Evolutionary conservation across 2,329 filamentous ascomycete species (phyloP).

Genomic region (Colletotrichum sp.): DNA sequence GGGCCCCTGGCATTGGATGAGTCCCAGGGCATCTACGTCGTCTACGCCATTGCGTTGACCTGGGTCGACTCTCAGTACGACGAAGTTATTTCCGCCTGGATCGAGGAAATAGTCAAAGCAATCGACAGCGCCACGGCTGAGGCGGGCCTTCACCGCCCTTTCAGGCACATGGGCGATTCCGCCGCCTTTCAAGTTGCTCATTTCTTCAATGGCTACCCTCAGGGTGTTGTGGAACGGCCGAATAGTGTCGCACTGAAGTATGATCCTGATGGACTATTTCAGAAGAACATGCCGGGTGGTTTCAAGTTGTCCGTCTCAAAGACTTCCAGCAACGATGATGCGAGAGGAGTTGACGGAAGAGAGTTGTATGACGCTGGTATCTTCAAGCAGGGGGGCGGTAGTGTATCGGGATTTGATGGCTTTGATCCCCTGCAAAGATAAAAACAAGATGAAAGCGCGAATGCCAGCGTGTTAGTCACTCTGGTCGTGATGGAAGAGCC

Average conservation of each 20-base stretch:
- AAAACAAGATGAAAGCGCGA: not conserved
- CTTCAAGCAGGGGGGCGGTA: fast-evolving
- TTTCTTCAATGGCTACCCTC: not conserved
- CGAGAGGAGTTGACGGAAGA: fast-evolving
- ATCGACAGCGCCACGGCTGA: not conserved
- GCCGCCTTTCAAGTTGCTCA: not conserved
- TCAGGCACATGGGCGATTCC: not conserved
- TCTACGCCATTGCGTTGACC: not conserved
- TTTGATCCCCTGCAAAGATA: not conserved
- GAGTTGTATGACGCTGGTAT: fast-evolving
- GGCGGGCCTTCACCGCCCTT: not conserved
- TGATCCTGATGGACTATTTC: not conserved
- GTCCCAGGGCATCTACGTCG: not conserved
- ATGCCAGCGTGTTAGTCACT: fast-evolving
- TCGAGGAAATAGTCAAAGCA: not conserved
- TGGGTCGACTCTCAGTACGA: not conserved
- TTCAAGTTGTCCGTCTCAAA: not conserved
- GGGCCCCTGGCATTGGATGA: not conserved
- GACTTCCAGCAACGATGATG: fast-evolving
- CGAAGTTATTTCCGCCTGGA: not conserved
- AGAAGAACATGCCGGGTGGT: not conserved
- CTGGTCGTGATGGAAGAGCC: not conserved
- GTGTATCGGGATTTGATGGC: not conserved
- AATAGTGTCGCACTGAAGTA: not conserved
- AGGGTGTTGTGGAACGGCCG: fast-evolving